Evolutionary conservation across 1,139 yeast species (phyloP).

Genomic region (Hyphopichia fennica): DNA sequence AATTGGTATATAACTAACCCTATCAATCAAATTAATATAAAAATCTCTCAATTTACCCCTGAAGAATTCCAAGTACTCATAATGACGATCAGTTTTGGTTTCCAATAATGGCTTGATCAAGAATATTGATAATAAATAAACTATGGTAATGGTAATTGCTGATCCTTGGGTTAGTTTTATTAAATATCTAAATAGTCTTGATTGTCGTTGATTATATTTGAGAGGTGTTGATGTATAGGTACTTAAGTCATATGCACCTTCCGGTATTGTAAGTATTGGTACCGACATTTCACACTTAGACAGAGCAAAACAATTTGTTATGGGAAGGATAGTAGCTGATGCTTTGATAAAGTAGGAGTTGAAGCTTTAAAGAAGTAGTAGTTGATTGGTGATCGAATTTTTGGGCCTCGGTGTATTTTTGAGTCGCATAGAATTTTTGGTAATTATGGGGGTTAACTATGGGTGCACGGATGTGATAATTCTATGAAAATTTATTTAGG

Average conservation of each 20-base stretch:
- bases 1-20: conserved; percentile 42
- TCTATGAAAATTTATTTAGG: background rate
- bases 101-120: conserved; percentile 40
- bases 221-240: conserved; percentile 17
- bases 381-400: no score
- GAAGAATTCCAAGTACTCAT: conserved; percentile 36
- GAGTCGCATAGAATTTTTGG: no score
- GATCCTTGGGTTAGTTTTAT: conserved; percentile 38
- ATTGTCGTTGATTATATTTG: conserved; percentile 16
- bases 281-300: conserved; percentile 16
- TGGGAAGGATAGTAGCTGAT: background rate
- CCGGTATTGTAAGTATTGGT: conserved; percentile 45
- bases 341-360: background rate
- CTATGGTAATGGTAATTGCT: conserved; percentile 28
- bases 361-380: no score
- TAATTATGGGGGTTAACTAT: no score
- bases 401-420: no score
- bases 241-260: conserved; percentile 39
- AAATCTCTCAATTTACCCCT: conserved; percentile 36
- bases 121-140: conserved; percentile 34
- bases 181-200: conserved; percentile 29
- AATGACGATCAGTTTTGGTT: conserved; percentile 26
- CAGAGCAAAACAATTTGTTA: no score
- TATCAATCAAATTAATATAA: conserved; percentile 34
- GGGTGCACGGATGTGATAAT: background rate